Conservation (phyloP, 345 rosid species). For the Angophora floribunda region DNA sequence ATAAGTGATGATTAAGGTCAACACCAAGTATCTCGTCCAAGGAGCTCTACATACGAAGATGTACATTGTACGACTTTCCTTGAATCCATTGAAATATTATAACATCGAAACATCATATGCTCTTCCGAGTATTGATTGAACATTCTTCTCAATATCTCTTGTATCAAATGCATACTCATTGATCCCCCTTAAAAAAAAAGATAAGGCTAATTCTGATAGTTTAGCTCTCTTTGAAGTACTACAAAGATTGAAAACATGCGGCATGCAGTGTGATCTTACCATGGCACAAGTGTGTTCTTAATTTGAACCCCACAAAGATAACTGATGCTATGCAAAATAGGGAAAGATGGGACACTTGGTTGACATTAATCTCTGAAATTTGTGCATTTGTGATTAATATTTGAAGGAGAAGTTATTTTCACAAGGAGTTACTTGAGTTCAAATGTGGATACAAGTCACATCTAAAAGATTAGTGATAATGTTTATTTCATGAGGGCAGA, state of each 20-base stretch:
- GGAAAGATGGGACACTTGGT: too few species aligned
- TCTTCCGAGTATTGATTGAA: neutral
- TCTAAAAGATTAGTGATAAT: neutral
- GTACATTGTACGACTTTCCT: rapidly evolving
- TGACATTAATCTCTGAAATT: too few species aligned
- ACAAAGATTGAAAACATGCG: neutral
- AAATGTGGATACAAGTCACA: neutral
- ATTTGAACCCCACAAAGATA: too few species aligned
- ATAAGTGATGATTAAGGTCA: neutral
- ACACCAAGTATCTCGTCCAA: rapidly evolving
- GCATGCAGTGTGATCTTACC: neutral
- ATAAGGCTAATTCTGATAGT: neutral
- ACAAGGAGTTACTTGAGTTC: too few species aligned
- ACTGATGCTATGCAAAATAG: too few species aligned
- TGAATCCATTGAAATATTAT: neutral
- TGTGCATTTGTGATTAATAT: too few species aligned
- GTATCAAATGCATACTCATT: rapidly evolving
- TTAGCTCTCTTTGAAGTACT: neutral
- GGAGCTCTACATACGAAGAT: neutral
- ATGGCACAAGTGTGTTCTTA: neutral
- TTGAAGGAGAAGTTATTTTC: too few species aligned
- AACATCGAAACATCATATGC: neutral
- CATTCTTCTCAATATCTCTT: too few species aligned
- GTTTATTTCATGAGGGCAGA: neutral
- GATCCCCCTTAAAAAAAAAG: too few species aligned